phyloP scores from a whole-genome alignment of 164 flowering plant genomes.

The Malania oleifera region DNA sequence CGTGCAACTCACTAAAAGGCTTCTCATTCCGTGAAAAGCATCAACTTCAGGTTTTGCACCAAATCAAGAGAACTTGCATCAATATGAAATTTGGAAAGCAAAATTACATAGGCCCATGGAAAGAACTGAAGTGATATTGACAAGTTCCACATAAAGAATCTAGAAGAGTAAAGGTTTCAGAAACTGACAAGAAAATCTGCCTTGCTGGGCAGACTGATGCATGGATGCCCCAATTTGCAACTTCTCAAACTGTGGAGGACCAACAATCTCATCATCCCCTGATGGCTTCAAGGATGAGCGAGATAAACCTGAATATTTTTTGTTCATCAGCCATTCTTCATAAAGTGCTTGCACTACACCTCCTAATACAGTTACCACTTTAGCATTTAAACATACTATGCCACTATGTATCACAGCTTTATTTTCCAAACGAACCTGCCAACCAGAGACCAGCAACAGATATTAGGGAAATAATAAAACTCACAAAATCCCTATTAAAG shows the following conservation, averaged over 20 bases:
- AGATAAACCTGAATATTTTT: slow-evolving; percentile 71
- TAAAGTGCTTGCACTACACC: slow-evolving; percentile 75
- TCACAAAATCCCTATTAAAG: not conserved
- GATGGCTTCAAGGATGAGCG: slow-evolving; percentile 42
- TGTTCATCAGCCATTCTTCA: slow-evolving; percentile 92
- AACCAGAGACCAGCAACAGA: slow-evolving; percentile 2
- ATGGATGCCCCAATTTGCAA: slow-evolving; percentile 43
- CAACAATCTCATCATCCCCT: slow-evolving; percentile 36
- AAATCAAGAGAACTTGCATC: too few relatives aligned
- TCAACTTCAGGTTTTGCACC: too few relatives aligned
- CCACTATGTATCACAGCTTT: slow-evolving; percentile 54
- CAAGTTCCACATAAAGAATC: too few relatives aligned
- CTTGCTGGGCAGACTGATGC: slow-evolving; percentile 22
- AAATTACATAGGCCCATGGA: too few relatives aligned
- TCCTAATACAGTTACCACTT: slow-evolving; percentile 55
- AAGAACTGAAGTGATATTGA: too few relatives aligned
- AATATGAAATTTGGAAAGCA: too few relatives aligned
- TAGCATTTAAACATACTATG: slow-evolving; percentile 62
- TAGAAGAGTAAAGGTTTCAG: not conserved
- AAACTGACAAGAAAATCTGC: slow-evolving; percentile 32
- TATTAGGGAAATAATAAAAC: not conserved
- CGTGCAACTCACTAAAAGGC: too few relatives aligned
- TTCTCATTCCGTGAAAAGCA: too few relatives aligned
- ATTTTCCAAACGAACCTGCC: slow-evolving; percentile 66
- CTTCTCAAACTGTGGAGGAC: slow-evolving; percentile 92